A percentile compares a stretch with the other conserved stretches of the same genome.
Evolutionary conservation across 176 grass and related monocot species (phyloP).

Genomic region (Eragrostis curvula): DNA sequence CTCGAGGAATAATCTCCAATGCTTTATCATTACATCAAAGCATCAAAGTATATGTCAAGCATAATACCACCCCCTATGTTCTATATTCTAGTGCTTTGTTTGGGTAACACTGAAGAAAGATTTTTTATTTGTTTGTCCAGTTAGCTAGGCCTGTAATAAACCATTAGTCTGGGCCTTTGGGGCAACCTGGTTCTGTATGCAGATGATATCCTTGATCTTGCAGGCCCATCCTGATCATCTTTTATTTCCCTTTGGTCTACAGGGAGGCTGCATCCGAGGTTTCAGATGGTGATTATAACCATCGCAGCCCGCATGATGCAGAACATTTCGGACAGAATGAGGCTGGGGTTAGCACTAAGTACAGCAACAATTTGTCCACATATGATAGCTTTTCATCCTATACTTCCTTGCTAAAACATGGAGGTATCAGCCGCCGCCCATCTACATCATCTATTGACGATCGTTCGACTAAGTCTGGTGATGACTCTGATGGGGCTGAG

Average conservation of each 20-base stretch:
- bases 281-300: slow-evolving; percentile 18
- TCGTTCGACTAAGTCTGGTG: slow-evolving; percentile 40
- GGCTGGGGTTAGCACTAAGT: slow-evolving; percentile 19
- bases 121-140: background rate
- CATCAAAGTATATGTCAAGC: background rate
- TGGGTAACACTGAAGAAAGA: background rate
- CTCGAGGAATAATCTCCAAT: too few relatives aligned
- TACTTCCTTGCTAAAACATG: slow-evolving; percentile 23
- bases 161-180: slow-evolving; percentile 7
- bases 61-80: background rate
- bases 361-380: slow-evolving; percentile 13
- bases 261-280: slow-evolving; percentile 42
- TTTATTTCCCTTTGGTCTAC: background rate
- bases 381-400: slow-evolving; percentile 39
- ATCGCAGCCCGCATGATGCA: slow-evolving; percentile 3
- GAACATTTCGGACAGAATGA: slow-evolving; percentile 16
- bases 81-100: background rate
- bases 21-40: background rate
- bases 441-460: slow-evolving; percentile 44
- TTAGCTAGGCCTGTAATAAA: background rate
- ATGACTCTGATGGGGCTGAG: slow-evolving; percentile 57
- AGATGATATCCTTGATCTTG: background rate
- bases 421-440: slow-evolving; percentile 8
- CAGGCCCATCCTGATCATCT: slow-evolving; percentile 8
- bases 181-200: background rate